A percentile compares a stretch with the other conserved stretches of the same genome.
Evolutionary conservation across 2,329 filamentous ascomycete species (phyloP).

Genomic region (Pseudonectria buxi): DNA sequence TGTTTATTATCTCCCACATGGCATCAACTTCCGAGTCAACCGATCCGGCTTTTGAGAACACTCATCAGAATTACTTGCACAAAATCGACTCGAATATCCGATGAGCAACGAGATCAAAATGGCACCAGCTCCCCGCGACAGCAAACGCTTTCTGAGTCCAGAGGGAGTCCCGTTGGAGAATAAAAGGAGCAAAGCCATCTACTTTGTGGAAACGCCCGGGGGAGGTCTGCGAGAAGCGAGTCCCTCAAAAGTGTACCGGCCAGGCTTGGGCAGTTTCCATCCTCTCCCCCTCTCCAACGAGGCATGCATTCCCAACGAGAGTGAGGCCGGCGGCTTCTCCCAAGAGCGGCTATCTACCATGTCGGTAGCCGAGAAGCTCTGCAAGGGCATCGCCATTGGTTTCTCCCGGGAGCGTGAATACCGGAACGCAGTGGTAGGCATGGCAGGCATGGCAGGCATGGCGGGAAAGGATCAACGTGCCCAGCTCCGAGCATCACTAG

Average conservation of each 20-base stretch:
- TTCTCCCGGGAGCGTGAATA: conserved; percentile 7
- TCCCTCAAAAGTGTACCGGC: conserved; percentile 2
- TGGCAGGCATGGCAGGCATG: background rate
- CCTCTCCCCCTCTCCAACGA: background rate
- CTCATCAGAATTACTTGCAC: too few relatives aligned
- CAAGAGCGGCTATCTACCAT: conserved; percentile 8
- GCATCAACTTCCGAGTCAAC: too few relatives aligned
- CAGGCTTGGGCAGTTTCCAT: background rate
- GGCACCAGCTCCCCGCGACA: background rate
- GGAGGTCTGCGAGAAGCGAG: conserved; percentile 9
- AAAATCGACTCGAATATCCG: too few relatives aligned
- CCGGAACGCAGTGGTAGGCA: background rate
- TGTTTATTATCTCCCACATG: too few relatives aligned
- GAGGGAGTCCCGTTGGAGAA: background rate
- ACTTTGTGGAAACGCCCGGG: conserved; percentile 11
- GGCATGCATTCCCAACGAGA: background rate
- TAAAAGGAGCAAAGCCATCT: conserved; percentile 1
- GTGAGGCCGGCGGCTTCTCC: background rate
- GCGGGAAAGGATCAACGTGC: background rate
- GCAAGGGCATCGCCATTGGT: conserved; percentile 13
- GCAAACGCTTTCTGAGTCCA: conserved; percentile 12
- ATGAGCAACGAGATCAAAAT: too few relatives aligned
- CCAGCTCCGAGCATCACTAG: background rate
- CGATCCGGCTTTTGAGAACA: too few relatives aligned
- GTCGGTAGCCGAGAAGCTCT: conserved; percentile 12